Base-by-base conservation (phyloP, 1,139 yeast species). In the Taphrina confusa region DNA sequence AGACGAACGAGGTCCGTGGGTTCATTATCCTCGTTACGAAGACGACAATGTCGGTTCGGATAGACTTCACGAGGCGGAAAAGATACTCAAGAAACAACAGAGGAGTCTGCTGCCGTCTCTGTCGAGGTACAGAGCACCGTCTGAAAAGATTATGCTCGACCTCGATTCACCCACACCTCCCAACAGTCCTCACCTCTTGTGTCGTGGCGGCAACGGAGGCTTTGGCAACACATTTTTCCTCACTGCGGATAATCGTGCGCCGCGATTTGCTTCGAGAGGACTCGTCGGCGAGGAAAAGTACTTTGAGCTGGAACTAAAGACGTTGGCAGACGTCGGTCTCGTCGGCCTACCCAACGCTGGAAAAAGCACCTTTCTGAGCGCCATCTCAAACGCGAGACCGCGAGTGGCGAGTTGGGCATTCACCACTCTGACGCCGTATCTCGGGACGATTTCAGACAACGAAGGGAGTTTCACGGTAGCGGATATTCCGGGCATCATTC, bases 321-420 rank as follows among this genome's bases (percentile, higher is more conserved):
- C 90, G 42, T 78, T 92, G 63, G 98, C 98, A 0, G 97, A 92
- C 71, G 74, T 92, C 63, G 98, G 97, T 0, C 76, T 92, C 9
- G 96, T 92, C 22, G 98, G 98, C 0, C 76, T 92, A 27, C 98
- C 98, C 0, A 92, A 92, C 72, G 97, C 97, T 3, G 98, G 98
- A 0, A 92, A 92, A 71, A 88, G 96, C 1, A 89, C 97, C 0
- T 76, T 92, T 31, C 73, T 92, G 52, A 76, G 95, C 60, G 91
- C 95, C n/a, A 89, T 92, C 20, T 88, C 96, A 0, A 80, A 82
- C 62, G 97, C 98, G 0, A 78, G 85, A 62, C 97, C 98, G 1
- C 76, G 90, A 62, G 89, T 92, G 11, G 98, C 97, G 0, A 95
- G 90, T 71, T 92, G 97, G 97, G 95, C 87, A 70, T 92, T 92